Base-by-base conservation (phyloP, 331 rosid genomes). In the Quercus phellos region DNA sequence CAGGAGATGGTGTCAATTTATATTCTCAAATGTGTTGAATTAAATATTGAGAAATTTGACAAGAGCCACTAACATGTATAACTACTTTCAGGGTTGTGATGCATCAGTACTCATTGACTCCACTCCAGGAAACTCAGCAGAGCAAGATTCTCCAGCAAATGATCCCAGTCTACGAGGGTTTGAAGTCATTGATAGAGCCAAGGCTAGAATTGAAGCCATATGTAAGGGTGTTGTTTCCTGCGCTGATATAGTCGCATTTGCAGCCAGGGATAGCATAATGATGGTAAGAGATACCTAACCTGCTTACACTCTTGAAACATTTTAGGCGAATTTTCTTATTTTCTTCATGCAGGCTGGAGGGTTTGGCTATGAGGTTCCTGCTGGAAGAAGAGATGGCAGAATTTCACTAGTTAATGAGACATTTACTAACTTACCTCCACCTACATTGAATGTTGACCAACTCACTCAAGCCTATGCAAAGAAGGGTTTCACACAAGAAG, bases 381-480 rank as follows among this genome's bases (percentile, higher is more conserved):
- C 89, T 3, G 97, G 97, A 86, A 89, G 97, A 92, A 90, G 93
- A 79, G 96, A 90, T 53, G 91, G 96, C 55, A 86, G 80, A 77
- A 72, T 83, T 70, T 92, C 97, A 38, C 76, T 76, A 70, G 89
- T 82, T 77, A 86, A 88, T 0, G 96, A 92, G 38, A 78, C 90
- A 80, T 72, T 73, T 67, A 79, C 84, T 69, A 84, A 89, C 72
- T 72, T 92, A 11, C 92, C 92, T 73, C 81, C 85, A 11, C 92
- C 97, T 51, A 72, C 85, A 35, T 75, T 63, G 85, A 89, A 80
- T 68, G 88, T 86, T 58, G 69, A 87, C 78, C 90, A 86, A 75
- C 97, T 92, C 77, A 87, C 88, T 78, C 82, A 79, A 67, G 75
- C 70, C 46, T 92, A 86, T 51, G 87, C 89, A 24, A 70, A 26